Base-by-base conservation (phyloP, 352 stramenopile genomes). In the Nothophytophthora sp. region DNA sequence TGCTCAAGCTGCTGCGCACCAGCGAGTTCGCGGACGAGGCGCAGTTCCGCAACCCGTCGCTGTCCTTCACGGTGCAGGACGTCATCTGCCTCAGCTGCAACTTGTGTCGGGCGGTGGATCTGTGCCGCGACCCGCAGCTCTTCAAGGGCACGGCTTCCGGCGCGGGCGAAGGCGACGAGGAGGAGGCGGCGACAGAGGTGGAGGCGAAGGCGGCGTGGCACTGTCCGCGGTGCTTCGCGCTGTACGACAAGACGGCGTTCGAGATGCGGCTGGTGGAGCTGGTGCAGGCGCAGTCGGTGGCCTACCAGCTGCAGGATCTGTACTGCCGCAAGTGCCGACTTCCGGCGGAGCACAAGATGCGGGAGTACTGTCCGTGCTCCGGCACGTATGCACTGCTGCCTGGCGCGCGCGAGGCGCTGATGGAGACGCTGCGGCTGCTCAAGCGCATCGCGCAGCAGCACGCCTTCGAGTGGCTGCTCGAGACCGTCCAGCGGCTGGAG, bases 21-120 rank as follows among this genome's bases (percentile, higher is more conserved):
- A 92, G 78, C 38, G 81, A 93, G 50, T 92, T 92, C 44, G 48
- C 68, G 1, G 81, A 88, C 7, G 79, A 92, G 50, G 88, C 95
- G 2, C 49, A 90, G 51, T 99, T 98, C 74, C 70, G 76, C 12
- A 98, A 99, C 68, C 97, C 96, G 39, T 98, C 90, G 43, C 73
- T 96, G 30, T 94, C 81, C 16, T 98, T 99, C 55, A 83, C 98
- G 8, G 71, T 99, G n/a, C 86, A 88, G 11, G 96, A 99, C 67
- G 88, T 99, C 15, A 98, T 99, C 59, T 99, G 97, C 60, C 67
- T 84, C 11, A 92, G 91, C 62, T 99, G 97, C 72, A 96, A 98
- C 43, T 75, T 97, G 47, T 98, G 90, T 49, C 75, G 88, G 19
- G 92, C 99, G 32, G 72, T 99, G n/a, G 97, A 99, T 70, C 64